Base-by-base conservation (phyloP, 1,284 basidiomycete species). In the Cutaneotrichosporon curvatum region DNA sequence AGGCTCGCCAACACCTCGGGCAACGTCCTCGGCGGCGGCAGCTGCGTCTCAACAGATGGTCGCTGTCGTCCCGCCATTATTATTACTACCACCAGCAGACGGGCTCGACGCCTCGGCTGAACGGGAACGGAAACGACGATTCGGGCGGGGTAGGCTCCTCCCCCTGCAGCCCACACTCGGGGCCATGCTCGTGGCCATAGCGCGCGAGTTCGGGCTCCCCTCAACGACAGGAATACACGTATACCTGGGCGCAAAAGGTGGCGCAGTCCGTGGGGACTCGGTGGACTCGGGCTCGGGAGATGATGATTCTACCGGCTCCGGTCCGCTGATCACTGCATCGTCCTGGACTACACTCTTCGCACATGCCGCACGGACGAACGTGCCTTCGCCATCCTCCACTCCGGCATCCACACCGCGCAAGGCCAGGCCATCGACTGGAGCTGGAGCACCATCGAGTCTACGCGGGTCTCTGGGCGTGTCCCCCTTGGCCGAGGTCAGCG, bases 151-250 rank as follows among this genome's bases (percentile, higher is more conserved):
- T 3, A 53, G 62, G 21, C 51, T 72, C 12, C 31, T 72, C 14
- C 64, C 69, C 3, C 50, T 72, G 0, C 65, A 67, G 37, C 61
- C 66, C 16, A 68, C 66, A 3, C 44, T 72, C 3, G 62, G 60
- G 5, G 58, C 53, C 4, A 72, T 72, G 70, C 52, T 68, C n/a
- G 49, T 62, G 10, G 55, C 56, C 16, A 69, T 72, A 20, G 69
- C 65, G 6, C 59, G 62, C 42, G 70, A 72, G 47, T 72, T 65
- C 39, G 65, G 63, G 2, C 49, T 72, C 16, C 70, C 70, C 10
- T 64, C 59, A 4, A 67, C 62, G 4, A 40, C 49, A 2, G 70
- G 68, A 0, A 45, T 72, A n/a, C 50, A 40, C n/a, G 48, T 71
- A 0, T 72, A 66, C 50, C 57, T 72, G 6, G 63, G 47, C 11